A percentile compares a stretch with the other conserved stretches of the same genome.
phyloP scores from a whole-genome alignment of 495 filamentous ascomycete genomes.

The Oidiodendron maius region DNA sequence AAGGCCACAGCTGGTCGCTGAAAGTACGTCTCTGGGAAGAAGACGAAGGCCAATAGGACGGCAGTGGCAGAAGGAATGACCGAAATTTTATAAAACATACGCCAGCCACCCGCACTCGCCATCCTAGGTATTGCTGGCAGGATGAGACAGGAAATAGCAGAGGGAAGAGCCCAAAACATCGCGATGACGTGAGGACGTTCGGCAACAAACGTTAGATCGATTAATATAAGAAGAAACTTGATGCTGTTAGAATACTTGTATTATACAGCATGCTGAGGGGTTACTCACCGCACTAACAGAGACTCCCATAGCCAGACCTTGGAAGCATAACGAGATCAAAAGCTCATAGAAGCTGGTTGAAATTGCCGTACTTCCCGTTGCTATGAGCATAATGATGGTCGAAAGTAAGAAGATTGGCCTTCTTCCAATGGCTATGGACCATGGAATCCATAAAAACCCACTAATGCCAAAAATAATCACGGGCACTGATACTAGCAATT shows the following conservation, averaged over 20 bases:
- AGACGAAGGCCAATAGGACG: constrained; percentile 6
- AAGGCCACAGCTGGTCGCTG: constrained; percentile 15
- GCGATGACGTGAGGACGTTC: constrained; percentile 4
- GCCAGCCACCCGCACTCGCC: neutral
- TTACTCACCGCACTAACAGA: constrained; percentile 4
- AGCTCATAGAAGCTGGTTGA: constrained; percentile 2
- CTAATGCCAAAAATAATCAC: constrained; percentile 33
- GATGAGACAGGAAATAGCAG: neutral
- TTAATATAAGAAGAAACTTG: constrained; percentile 5
- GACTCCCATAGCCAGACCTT: constrained; percentile 8
- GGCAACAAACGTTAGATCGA: constrained; percentile 15
- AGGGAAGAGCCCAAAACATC: constrained; percentile 1
- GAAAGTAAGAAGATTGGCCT: constrained; percentile 30
- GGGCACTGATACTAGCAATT: constrained; percentile 9
- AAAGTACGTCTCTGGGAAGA: constrained; percentile 15
- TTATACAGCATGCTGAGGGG: neutral
- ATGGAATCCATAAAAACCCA: constrained; percentile 35
- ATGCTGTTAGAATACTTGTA: neutral
- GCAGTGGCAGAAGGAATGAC: neutral
- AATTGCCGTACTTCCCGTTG: constrained; percentile 3
- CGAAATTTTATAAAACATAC: constrained; percentile 3
- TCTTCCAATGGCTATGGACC: constrained; percentile 34
- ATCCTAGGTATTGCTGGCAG: constrained; percentile 1
- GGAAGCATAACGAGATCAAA: constrained; percentile 5
- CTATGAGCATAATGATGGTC: constrained; percentile 24